Evolutionary conservation across 176 grass and related monocot species (phyloP), one percentile per base, ranked within the genome.

Genomic region (Carex myosuroides): DNA sequence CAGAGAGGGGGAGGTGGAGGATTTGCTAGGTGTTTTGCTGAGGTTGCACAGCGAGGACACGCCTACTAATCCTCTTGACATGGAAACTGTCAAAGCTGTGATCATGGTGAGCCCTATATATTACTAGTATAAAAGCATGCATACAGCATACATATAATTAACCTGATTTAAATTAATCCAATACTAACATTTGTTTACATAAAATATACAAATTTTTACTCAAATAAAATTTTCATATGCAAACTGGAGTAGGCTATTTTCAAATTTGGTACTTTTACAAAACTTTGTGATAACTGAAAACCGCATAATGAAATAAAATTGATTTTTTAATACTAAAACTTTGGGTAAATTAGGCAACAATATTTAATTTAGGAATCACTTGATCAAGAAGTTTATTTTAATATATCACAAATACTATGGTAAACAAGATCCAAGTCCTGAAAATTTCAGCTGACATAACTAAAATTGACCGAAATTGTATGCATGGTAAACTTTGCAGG

Each of bases 61-160:
- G n/a, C 41, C 29, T 0, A 58, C 82, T 33, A 84, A 81, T 75
- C 84, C 89, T 8, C 86, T 93, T 8, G 90, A 89, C 24, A 91
- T 89, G 1, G 89, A 89, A 59, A 89, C 88, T 56, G 82, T 93
- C 84, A 93, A 91, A 33, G 69, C 71, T 16, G 81, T 91, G 21
- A 87, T 93, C 41, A 20, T 86, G 16, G 91, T 93, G 60, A 84
- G 60, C 39, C 53, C 41, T 24, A 6, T 39, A 0, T 39, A 39
- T 33, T 9, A 66, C 18, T 21, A 13, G 4, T 12, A 37, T 46
- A 13, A 41, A 21, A 66, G 6, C 70, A 5, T n/a, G 2, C 68
- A 72, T 58, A 57, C 41, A 26, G 37, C 8, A 20, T n/a, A 11
- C 39, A 82, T 12, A 50, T 2, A 50, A 50, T 50, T 12, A 50